Base-by-base conservation (phyloP, 108 stramenopile genomes). In the Nannochloropsis granulata region DNA sequence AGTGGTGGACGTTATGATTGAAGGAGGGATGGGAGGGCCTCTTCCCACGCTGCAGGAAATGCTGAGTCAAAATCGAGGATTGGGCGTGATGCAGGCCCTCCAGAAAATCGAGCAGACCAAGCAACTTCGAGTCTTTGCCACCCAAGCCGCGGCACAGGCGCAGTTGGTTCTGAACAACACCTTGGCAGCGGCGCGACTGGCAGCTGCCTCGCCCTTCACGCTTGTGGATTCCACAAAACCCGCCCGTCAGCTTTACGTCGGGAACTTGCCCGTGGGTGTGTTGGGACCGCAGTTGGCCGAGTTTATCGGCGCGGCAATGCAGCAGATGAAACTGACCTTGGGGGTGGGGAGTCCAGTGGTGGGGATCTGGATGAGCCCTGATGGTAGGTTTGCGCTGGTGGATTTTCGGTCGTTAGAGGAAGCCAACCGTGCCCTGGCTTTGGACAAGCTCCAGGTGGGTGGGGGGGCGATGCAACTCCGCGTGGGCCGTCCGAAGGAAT, bases 251-350 rank as follows among this genome's bases (percentile, higher is more conserved):
- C 56, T 71, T n/a, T 85, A 85, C 80, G 82, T 85, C 13, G 85
- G 85, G 23, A 85, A 85, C 13, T 23, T 85, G n/a, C 85, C 85
- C 2, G 25, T 81, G 3, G 85, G 85, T 19, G 43, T 85, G 23
- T 25, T 25, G 13, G 45, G 24, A 13, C 80, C 85, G 25, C 85
- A 85, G 80, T 26, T 85, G 13, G 45, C 80, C 25, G 85, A 85
- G 45, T 85, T 85, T 79, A 19, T 85, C 2, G 82, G 81, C 82
- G 82, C 82, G 26, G 85, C 82, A 13, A 23, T 85, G 85, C 80
- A 85, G 80, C 82, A 85, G n/a, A 71, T 71, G 56, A 16, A 71
- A n/a, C 56, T 71, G 56, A 71, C 56, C 21, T n/a, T 71, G 56
- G 56, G 56, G 21, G 21, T n/a, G 56, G 56, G 56, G 21, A 71